These are phyloP conservation scores for Boletus rex-veris DNA, from an alignment of 768 basidiomycete genomes.

Conservation along the genomic window DNA sequence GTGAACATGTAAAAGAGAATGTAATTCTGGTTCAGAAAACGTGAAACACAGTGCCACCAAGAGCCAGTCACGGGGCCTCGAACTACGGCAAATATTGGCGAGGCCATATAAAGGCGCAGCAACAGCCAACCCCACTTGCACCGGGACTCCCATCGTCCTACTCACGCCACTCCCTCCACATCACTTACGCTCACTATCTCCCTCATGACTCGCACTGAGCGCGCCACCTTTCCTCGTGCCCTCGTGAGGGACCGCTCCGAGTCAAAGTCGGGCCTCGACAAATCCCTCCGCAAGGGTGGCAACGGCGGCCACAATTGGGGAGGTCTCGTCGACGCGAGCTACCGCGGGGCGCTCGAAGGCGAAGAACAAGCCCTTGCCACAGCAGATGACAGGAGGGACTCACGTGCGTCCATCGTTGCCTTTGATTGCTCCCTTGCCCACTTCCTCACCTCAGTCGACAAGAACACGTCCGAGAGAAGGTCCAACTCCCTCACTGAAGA, in stretches of 20 bases:
- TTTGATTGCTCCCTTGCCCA: constrained; percentile 8
- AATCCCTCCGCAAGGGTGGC: constrained; percentile 71
- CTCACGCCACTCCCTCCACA: not conserved
- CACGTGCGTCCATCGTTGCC: constrained; percentile 13
- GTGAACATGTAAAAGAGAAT: not conserved
- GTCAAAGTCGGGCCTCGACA: constrained; percentile 73
- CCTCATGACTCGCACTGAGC: constrained; percentile 78
- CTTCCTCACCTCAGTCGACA: constrained; percentile 13
- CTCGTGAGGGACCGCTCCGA: constrained; percentile 74
- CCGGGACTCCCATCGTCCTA: not conserved
- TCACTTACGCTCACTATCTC: not conserved
- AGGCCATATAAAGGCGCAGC: constrained; percentile 21
- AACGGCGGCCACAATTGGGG: constrained; percentile 89
- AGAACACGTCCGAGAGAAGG: constrained; percentile 35
- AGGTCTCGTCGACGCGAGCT: constrained; percentile 56
- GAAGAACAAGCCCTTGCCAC: constrained; percentile 46
- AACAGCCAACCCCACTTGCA: not conserved
- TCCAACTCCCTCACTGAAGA: constrained; percentile 53
- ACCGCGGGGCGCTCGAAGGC: constrained; percentile 62
- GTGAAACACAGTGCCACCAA: not conserved
- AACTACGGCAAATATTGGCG: no score
- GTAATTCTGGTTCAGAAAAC: no score
- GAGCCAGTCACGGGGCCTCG: not conserved
- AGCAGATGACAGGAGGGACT: constrained; percentile 20
- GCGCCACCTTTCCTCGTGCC: constrained; percentile 68